Evolutionary conservation across 2,329 filamentous ascomycete genomes (phyloP).

Genomic region (Stachybotrys chlorohalonatus): DNA sequence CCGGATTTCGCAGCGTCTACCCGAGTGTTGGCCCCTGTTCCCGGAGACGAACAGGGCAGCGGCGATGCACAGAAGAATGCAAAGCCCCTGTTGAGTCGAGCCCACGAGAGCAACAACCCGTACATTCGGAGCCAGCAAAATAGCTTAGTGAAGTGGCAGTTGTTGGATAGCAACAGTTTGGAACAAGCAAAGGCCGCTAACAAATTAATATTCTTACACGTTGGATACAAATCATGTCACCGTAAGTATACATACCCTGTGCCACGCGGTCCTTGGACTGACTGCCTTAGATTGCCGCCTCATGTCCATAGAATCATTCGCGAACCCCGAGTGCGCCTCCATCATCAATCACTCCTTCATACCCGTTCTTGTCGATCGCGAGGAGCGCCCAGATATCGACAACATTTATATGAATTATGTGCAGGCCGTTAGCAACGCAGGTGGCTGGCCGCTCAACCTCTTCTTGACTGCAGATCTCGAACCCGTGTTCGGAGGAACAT

Average conservation of each 20-base stretch:
- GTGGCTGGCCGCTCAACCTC: slow-evolving; percentile 94
- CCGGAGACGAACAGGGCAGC: background rate
- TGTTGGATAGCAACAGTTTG: slow-evolving; percentile 70
- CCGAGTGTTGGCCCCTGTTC: background rate
- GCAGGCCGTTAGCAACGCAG: slow-evolving; percentile 80
- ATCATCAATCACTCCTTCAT: slow-evolving; percentile 83
- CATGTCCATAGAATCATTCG: slow-evolving; percentile 88
- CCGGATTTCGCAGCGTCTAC: background rate
- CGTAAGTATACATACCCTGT: slow-evolving; percentile 46
- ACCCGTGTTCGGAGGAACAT: slow-evolving; percentile 92
- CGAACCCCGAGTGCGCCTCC: slow-evolving; percentile 68
- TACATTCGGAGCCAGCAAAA: slow-evolving; percentile 64
- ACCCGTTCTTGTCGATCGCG: slow-evolving; percentile 85
- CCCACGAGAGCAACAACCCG: slow-evolving; percentile 33
- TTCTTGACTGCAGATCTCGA: slow-evolving; percentile 90
- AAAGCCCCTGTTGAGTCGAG: slow-evolving; percentile 24
- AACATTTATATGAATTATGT: slow-evolving; percentile 98
- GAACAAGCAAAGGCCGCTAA: slow-evolving; percentile 71
- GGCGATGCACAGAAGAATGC: background rate
- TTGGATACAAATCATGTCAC: slow-evolving; percentile 92
- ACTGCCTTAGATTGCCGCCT: slow-evolving; percentile 63
- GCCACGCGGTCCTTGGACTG: slow-evolving; percentile 1
- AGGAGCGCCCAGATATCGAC: slow-evolving; percentile 90
- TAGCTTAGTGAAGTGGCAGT: slow-evolving; percentile 87
- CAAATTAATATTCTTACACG: slow-evolving; percentile 84